phyloP scores from a whole-genome alignment of 192 early-diverging fungal genomes.

The Coemansia sp. region DNA sequence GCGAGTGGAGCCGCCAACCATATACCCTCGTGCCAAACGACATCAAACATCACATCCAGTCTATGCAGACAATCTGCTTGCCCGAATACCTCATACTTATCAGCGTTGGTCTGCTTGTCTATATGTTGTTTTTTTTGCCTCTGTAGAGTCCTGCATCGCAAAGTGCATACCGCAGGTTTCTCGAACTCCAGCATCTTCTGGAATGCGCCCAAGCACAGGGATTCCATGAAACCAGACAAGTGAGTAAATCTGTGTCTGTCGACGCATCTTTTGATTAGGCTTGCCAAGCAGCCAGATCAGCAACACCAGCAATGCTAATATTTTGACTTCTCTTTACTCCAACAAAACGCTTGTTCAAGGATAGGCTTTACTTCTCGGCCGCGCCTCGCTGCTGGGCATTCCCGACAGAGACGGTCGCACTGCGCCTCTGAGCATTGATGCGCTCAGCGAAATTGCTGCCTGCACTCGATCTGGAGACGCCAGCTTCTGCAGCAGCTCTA shows the following conservation, averaged over 20 bases:
- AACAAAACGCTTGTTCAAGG: no score
- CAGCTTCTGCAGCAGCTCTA: background rate
- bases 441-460: background rate
- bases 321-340: no score
- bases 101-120: background rate
- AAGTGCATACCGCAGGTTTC: conserved; percentile 33
- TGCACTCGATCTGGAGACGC: background rate
- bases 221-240: conserved; percentile 8
- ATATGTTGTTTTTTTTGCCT: background rate
- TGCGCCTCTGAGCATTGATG: background rate
- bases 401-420: background rate
- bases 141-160: conserved; percentile 36
- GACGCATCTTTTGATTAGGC: no score
- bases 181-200: conserved; percentile 42
- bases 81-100: background rate
- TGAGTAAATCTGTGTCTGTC: conserved; percentile 9
- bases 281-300: no score
- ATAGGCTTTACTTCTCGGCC: conserved; percentile 29
- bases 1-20: no score
- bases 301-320: no score
- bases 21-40: no score
- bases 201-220: conserved; percentile 19
- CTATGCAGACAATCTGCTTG: background rate
- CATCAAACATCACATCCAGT: no score
- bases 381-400: conserved; percentile 16